A percentile compares a stretch with the other conserved stretches of the same genome.
These are phyloP conservation scores for Polymyxa betae DNA, from an alignment of 208 protist species.

Conservation along the genomic window DNA sequence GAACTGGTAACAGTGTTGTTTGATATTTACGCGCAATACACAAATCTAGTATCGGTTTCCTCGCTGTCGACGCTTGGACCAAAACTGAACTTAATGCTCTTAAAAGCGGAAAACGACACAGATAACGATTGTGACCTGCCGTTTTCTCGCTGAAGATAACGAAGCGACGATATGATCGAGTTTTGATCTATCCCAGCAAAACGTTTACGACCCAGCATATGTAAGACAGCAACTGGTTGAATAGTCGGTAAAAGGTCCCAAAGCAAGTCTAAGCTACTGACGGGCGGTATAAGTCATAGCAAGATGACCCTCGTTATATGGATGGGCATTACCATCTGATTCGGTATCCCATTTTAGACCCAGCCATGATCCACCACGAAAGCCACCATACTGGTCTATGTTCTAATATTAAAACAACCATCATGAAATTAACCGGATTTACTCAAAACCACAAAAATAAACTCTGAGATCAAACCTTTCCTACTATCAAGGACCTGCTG, in stretches of 20 bases:
- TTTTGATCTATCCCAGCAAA: neutral
- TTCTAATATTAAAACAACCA: neutral
- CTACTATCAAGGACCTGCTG: neutral
- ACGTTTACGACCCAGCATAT: neutral
- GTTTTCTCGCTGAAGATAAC: neutral
- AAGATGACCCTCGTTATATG: slow-evolving; percentile 8
- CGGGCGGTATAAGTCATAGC: slow-evolving; percentile 37
- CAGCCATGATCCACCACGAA: slow-evolving; percentile 34
- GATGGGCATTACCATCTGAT: neutral
- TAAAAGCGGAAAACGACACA: neutral
- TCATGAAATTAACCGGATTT: neutral
- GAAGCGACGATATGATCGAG: neutral
- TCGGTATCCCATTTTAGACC: neutral
- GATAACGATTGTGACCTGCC: neutral
- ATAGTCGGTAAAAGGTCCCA: neutral
- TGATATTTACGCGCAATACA: neutral
- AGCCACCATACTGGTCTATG: neutral
- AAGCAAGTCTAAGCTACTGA: neutral
- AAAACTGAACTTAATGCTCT: neutral
- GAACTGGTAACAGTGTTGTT: neutral
- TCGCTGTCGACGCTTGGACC: neutral
- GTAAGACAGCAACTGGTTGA: neutral
- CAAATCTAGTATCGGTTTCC: neutral
- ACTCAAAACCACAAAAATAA: neutral
- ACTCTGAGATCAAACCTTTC: neutral